These are phyloP conservation scores for Hexamita inflata DNA, from an alignment of 208 protist species.

Conservation along the genomic window DNA sequence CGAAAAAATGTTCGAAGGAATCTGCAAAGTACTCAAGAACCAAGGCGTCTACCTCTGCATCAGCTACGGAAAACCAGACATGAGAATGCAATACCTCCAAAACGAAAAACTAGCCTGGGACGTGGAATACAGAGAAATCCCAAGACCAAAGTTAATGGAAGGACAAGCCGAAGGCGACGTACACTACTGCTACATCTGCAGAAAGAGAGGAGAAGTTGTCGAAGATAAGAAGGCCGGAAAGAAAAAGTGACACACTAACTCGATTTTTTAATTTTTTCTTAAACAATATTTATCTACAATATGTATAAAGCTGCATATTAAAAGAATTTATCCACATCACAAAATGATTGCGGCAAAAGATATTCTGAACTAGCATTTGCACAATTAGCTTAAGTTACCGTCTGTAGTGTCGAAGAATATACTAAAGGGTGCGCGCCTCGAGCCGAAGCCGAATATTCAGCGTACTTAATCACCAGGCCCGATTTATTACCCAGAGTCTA, in stretches of 20 bases:
- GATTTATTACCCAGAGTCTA: no score
- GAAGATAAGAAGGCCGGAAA: neutral
- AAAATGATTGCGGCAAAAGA: no score
- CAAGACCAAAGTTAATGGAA: conserved; percentile 3
- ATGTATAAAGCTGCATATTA: no score
- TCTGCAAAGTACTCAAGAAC: neutral
- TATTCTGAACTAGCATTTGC: no score
- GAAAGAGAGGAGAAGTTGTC: conserved; percentile 13
- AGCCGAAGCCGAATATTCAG: no score
- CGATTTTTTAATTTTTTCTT: no score
- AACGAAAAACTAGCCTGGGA: conserved; percentile 16
- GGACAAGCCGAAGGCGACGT: neutral
- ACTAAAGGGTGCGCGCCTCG: no score
- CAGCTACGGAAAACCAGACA: conserved; percentile 17
- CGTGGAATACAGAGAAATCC: neutral
- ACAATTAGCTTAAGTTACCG: no score
- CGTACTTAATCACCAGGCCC: no score
- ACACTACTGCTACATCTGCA: neutral
- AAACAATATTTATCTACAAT: no score
- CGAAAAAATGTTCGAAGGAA: neutral
- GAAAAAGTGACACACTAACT: neutral
- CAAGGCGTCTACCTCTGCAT: conserved; percentile 19
- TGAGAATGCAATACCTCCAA: conserved; percentile 12
- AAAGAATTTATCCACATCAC: no score
- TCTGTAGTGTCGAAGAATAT: no score